Percentiles rank a stretch among this genome's conserved stretches.
Conservation (phyloP, 2,329 filamentous ascomycete species). For the Colletotrichum abscissum region DNA sequence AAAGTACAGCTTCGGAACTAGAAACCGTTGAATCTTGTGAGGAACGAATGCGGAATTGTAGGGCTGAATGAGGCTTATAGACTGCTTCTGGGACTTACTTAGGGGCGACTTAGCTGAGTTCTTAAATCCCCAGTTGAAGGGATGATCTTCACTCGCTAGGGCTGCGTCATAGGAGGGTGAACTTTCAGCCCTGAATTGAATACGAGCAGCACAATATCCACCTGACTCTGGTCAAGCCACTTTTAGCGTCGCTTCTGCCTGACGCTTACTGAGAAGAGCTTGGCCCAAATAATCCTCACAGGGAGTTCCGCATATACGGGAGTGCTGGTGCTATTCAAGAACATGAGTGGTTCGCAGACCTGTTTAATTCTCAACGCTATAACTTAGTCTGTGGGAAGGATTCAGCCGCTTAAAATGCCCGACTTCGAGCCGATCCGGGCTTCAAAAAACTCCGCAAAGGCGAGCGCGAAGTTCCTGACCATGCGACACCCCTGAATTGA, state of each 20-base stretch:
- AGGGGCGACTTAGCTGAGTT: background rate
- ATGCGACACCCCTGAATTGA: background rate
- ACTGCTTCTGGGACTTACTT: background rate
- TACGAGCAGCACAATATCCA: background rate
- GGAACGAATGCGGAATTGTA: background rate
- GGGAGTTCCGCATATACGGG: background rate
- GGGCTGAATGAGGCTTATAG: background rate
- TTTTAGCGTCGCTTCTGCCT: background rate
- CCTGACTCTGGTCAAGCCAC: background rate
- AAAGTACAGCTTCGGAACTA: background rate
- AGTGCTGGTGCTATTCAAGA: background rate
- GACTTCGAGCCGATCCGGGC: background rate
- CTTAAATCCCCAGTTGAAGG: background rate
- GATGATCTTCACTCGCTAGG: background rate
- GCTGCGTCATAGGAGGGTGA: background rate
- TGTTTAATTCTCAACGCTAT: background rate
- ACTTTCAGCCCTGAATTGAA: background rate
- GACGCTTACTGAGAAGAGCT: background rate
- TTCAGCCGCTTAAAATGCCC: background rate
- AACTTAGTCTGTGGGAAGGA: background rate
- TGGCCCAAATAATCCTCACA: background rate
- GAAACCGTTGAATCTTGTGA: background rate
- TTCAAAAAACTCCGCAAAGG: background rate
- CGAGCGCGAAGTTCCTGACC: background rate
- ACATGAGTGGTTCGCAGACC: background rate